Evolutionary conservation across 805 yeast genomes (phyloP).

Genomic region (Myxozyma udenii): DNA sequence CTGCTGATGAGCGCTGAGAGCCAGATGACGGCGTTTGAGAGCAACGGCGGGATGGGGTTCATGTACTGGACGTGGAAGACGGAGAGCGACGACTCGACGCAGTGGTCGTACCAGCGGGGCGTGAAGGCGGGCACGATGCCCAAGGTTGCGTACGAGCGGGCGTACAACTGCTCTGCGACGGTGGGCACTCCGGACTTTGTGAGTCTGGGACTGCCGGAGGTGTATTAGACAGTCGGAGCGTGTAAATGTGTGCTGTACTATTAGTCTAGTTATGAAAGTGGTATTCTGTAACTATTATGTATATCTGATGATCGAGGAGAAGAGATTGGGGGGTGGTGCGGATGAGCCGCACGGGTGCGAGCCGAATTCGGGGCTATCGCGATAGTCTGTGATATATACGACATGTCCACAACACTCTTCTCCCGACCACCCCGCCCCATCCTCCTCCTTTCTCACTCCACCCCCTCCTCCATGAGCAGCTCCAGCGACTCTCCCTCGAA

Average conservation of each 20-base stretch:
- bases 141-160: conserved; percentile 33
- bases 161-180: conserved; percentile 31
- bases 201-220: conserved; percentile 35
- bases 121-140: conserved; percentile 36
- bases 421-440: no score
- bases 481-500: no score
- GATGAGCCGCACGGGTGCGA: no score
- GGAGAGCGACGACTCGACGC: conserved; percentile 44
- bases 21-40: conserved; percentile 73
- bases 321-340: no score
- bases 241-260: neutral
- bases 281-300: neutral
- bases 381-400: no score
- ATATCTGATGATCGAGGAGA: no score
- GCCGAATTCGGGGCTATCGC: no score
- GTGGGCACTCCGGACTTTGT: conserved; percentile 32
- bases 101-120: conserved; percentile 39
- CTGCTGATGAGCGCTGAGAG: conserved; percentile 72
- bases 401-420: no score
- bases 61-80: conserved; percentile 89
- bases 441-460: no score
- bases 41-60: conserved; percentile 65
- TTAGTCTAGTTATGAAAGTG: neutral
- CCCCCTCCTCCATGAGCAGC: no score
- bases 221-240: conserved; percentile 26